Evolutionary conservation across 768 basidiomycete genomes (phyloP), one percentile per base, ranked within the genome.

Genomic region (Macrolepiota dolichaula): DNA sequence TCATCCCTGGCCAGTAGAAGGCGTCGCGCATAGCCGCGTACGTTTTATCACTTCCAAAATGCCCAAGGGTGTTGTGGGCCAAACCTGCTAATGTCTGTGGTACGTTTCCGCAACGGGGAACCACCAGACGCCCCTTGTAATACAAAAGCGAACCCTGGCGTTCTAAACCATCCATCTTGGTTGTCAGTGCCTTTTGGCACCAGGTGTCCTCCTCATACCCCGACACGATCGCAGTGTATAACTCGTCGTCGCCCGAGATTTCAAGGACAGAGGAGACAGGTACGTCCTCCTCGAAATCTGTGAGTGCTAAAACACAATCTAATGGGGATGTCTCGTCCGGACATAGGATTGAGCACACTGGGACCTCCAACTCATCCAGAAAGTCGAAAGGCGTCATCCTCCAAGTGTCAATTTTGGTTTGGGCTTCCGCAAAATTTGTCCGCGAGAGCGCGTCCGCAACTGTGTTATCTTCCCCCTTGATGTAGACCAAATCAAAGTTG

Each of bases 1-100:
- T 65, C 77, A 79, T 78, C 51, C 75, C 70, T 40, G 72, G 72
- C 74, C 73, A 72, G 53, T 73, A 77, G 46, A 70, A 77, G 0
- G 68, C 63, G 0, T 63, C 52, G 0, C 64, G 29, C 0, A 78
- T 57, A 0, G 67, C 22, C 0, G 54, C 66, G 46, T 74, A 76
- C 0, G 66, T 57, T 51, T 80, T 76, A 42, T 75, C 68, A 40
- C 71, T 70, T 0, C 76, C 71, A 55, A 78, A 76, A 64, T 78
- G 75, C 0, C 74, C 72, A 0, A 73, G 61, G 0, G 65, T 22
- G 49, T 75, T 68, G 46, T 75, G 76, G 0, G 69, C 71, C 1
- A 75, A 53, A 0, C 64, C 66, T 44, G 68, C 73, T 0, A 74
- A 51, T 2, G 24, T 55, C 40, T 71, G 66, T 0, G 68, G 57